These are phyloP conservation scores for Mikania micrantha DNA, from an alignment of 129 eudicot species.

Conservation along the genomic window DNA sequence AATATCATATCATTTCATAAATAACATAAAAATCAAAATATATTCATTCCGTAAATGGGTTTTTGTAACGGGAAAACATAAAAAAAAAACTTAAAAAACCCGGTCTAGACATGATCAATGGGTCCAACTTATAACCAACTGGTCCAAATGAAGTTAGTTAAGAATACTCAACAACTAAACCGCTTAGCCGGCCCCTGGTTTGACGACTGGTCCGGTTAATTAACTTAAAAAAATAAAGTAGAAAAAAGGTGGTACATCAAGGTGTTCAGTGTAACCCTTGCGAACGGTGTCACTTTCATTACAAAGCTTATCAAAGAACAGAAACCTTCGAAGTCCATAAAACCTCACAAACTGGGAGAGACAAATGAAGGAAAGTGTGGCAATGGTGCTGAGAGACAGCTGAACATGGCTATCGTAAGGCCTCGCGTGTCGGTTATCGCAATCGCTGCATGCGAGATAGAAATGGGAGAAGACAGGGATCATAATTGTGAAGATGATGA, in stretches of 20 bases:
- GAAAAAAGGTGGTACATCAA: slow-evolving; percentile 39
- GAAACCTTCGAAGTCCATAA: slow-evolving; percentile 67
- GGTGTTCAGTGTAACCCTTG: slow-evolving; percentile 48
- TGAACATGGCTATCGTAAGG: slow-evolving; percentile 67
- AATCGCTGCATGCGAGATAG: slow-evolving; percentile 52
- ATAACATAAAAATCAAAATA: too few relatives aligned
- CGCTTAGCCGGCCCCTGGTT: too few relatives aligned
- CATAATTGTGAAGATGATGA: slow-evolving; percentile 48
- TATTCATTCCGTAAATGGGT: too few relatives aligned
- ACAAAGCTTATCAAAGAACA: slow-evolving; percentile 79
- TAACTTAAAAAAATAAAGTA: neutral
- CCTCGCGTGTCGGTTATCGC: slow-evolving; percentile 57
- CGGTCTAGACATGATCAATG: too few relatives aligned
- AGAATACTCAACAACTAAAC: too few relatives aligned
- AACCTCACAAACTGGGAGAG: slow-evolving; percentile 46
- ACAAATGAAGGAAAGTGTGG: slow-evolving; percentile 73
- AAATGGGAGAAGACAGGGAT: slow-evolving; percentile 70
- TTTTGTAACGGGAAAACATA: too few relatives aligned
- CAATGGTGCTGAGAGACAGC: slow-evolving; percentile 67
- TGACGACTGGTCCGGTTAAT: too few relatives aligned
- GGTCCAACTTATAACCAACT: too few relatives aligned
- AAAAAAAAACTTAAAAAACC: too few relatives aligned
- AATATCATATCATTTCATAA: too few relatives aligned
- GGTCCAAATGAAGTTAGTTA: too few relatives aligned
- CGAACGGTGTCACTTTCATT: slow-evolving; percentile 78